Evolutionary conservation across 1,139 yeast species (phyloP).

Genomic region (Hemisphaericaspora subhashii): DNA sequence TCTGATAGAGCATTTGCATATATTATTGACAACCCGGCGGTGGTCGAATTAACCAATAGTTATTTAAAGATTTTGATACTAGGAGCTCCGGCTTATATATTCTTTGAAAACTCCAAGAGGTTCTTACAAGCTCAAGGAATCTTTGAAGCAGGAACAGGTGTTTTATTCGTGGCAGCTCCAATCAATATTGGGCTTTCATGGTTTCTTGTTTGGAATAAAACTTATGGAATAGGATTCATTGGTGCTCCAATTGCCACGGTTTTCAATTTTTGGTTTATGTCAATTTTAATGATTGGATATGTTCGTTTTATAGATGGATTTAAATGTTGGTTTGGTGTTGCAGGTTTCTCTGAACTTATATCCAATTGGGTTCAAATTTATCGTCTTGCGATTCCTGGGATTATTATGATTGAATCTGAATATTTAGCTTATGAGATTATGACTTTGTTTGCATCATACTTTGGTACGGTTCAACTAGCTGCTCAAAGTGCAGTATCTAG

Average conservation of each 20-base stretch:
- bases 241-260: constrained; percentile 78
- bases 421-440: constrained; percentile 71
- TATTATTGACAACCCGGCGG: constrained; percentile 59
- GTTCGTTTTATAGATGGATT: constrained; percentile 59
- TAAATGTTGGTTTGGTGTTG: constrained; percentile 72
- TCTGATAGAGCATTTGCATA: constrained; percentile 53
- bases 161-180: constrained; percentile 77
- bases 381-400: constrained; percentile 68
- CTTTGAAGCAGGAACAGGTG: constrained; percentile 85
- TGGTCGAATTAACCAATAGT: constrained; percentile 60
- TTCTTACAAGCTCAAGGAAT: constrained; percentile 90
- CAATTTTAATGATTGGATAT: constrained; percentile 51
- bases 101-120: constrained; percentile 81
- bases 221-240: constrained; percentile 59
- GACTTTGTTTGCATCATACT: constrained; percentile 72
- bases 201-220: constrained; percentile 72
- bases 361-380: constrained; percentile 61
- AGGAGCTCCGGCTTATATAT: constrained; percentile 84
- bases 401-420: constrained; percentile 73
- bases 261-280: constrained; percentile 71
- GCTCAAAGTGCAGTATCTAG: constrained; percentile 89
- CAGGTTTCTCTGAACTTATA: constrained; percentile 45
- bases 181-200: constrained; percentile 70
- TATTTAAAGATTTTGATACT: constrained; percentile 65
- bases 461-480: constrained; percentile 81